Base-by-base conservation (phyloP, 2,329 filamentous ascomycete species). In the Xylariaceae sp. region DNA sequence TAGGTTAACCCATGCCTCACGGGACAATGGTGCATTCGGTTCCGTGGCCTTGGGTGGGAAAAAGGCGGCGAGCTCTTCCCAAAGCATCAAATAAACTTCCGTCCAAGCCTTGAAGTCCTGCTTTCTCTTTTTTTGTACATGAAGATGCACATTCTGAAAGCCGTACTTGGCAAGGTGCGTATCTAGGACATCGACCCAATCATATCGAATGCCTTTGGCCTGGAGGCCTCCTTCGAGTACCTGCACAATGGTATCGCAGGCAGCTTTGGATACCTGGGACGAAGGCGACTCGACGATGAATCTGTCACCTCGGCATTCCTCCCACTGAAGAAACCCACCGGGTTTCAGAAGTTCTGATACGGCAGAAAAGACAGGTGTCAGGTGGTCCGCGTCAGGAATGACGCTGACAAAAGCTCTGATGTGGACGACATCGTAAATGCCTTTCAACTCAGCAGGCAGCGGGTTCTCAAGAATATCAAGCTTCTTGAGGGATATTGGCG, bases 311-410 rank as follows among this genome's bases (percentile, higher is more conserved):
- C 57, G 50, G 1, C 43, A 49, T 18, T 68, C 66, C 7, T 68
- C 65, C 66, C 64, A 68, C 29, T 68, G 66, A 2, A 68, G 6
- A n/a, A 41, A 67, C 0, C 64, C 65, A 7, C 66, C 66, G 0
- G 66, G 65, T 44, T 68, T 68, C 14, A 68, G 48, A 2, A 67
- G 37, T 16, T 29, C 50, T 10, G 55, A 18, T 2, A 49, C 62
- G 2, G 45, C 41, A 4, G 57, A 59, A 1, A 68, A 55, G 0
- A 65, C 12, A 2, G 57, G 57, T 5, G 40, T 48, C n/a, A n/a
- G n/a, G 14, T 54, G 37, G 12, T 65, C 47, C 3, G 40, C 42
- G 20, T 63, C 57, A 10, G 44, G 2, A 45, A 67, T 52, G 16
- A 56, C 45, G 42, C 59, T 64, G 2, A 46, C 41, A 23, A 67